Base-by-base conservation (phyloP, 2,329 filamentous ascomycete species). In the Truncatella angustata region DNA sequence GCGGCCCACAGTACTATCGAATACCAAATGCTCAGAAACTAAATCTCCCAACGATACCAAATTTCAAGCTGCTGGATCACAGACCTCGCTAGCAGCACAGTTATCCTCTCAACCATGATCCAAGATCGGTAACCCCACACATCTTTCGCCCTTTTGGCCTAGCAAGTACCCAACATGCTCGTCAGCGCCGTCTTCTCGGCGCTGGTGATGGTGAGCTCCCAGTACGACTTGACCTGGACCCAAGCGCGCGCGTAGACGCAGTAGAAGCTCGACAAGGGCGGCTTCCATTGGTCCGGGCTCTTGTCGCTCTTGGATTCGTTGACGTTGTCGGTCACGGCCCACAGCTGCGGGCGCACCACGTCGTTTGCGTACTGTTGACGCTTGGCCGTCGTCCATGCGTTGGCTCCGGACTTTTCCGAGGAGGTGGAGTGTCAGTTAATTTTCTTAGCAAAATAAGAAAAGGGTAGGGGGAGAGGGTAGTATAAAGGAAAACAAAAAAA, bases 171-270 rank as follows among this genome's bases (percentile, higher is more conserved):
- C 63, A 91, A 65, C 85, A 90, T 89, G 45, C 70, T 74, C 1
- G 72, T 73, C 56, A 92, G 69, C 0, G 88, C 86, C 14, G 70
- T 71, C 77, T 90, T 91, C 78, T 95, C 90, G 1, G 81, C 82
- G 43, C 74, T 75, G 1, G 87, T 93, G 55, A 94, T 74, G 14
- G 80, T 86, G 58, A 95, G 70, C 1, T 66, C 67, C 66, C 87
- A 94, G 61, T 84, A 81, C 61, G 77, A 81, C 82, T 94, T 95
- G 59, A 95, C 89, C 63, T 83, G 79, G 36, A 93, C 78, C 86
- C 87, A 95, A 65, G 85, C 83, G 65, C 81, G 78, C 12, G 89
- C 86, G 64, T 95, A 94, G 24, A 81, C 86, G 79, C 90, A 94
- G 68, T 89, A 81, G 71, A 90, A 93, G 56, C 71, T 79, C 67